A percentile compares a stretch with the other conserved stretches of the same genome.
Conservation (phyloP, 225 moss, liverwort and hornwort genomes). For the Lunularia cruciata region DNA sequence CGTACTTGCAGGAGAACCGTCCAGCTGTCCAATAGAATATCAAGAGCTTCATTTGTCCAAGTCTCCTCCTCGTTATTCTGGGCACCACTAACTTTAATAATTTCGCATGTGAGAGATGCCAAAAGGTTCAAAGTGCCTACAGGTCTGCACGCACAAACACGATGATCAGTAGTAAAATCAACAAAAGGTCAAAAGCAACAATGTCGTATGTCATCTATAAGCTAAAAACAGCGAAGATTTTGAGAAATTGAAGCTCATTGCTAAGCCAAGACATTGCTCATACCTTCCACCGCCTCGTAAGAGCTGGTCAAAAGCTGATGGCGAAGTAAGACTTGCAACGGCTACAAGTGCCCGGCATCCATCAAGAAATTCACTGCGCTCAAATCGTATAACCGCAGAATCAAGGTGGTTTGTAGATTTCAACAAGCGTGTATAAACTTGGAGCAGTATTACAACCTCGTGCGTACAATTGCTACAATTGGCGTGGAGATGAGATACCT, state of each 20-base stretch:
- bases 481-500: conserved; percentile 43
- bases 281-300: conserved; percentile 82
- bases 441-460: not conserved
- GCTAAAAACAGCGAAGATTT: too few species aligned
- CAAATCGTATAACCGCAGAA: not conserved
- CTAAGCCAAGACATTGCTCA: conserved; percentile 2
- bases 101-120: conserved; percentile 94
- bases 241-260: not conserved
- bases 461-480: not conserved
- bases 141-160: conserved; percentile 51
- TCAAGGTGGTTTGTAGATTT: not conserved
- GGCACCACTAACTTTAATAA: conserved; percentile 79
- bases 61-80: conserved; percentile 79
- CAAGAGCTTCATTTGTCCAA: conserved; percentile 91
- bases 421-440: not conserved
- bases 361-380: conserved; percentile 86
- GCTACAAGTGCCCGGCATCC: conserved; percentile 89
- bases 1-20: conserved; percentile 94
- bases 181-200: too few species aligned
- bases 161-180: not conserved
- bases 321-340: conserved; percentile 84
- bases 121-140: conserved; percentile 88
- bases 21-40: conserved; percentile 94
- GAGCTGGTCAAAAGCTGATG: conserved; percentile 94
- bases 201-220: too few species aligned